Base-by-base conservation (phyloP, 805 yeast genomes). In the Myxozyma melibiosi region DNA sequence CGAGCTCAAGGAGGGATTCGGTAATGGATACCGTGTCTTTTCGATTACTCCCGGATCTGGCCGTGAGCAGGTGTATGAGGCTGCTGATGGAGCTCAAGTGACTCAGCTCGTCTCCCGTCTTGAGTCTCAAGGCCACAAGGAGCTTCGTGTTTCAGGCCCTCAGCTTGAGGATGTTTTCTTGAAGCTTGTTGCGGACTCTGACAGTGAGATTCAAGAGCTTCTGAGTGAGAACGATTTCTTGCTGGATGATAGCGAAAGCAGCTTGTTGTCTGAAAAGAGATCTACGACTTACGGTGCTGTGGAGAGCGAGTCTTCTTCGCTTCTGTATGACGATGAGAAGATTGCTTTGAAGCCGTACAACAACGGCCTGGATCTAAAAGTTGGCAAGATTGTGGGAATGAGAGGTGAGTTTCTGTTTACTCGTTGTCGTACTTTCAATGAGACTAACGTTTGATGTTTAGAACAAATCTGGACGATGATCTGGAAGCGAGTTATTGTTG, bases 111-210 rank as follows among this genome's bases (percentile, higher is more conserved):
- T 68, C 16, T 42, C 61, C 7, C 46, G 46, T 6, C 63, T 70
- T 22, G 70, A 68, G 46, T 31, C 44, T 14, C 53, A 61, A 4
- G 67, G 64, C 4, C 51, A 49, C 9, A 58, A 58, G 27, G 67
- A 67, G 4, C 53, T 64, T 37, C 56, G 70, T 22, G 67, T 71
- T n/a, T 66, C 70, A n/a, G 72, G 71, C 2, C 74, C 74, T 8
- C 67, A 64, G 44, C 62, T 71, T 25, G 74, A 71, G 53, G 70
- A 64, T 42, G 74, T 70, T 20, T 72, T 71, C 47, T 55, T 71
- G 53, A 59, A 62, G 22, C 61, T 71, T 18, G 73, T 71, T 24
- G 64, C 58, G 14, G 63, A 63, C 38, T 70, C 70, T 4, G 63
- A 59, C 31, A 20, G 35, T 14, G 63, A 59, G 39, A 57, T 59